Evolutionary conservation across 768 basidiomycete species (phyloP), one percentile per base, ranked within the genome.

Genomic region (Collybia mongolica): DNA sequence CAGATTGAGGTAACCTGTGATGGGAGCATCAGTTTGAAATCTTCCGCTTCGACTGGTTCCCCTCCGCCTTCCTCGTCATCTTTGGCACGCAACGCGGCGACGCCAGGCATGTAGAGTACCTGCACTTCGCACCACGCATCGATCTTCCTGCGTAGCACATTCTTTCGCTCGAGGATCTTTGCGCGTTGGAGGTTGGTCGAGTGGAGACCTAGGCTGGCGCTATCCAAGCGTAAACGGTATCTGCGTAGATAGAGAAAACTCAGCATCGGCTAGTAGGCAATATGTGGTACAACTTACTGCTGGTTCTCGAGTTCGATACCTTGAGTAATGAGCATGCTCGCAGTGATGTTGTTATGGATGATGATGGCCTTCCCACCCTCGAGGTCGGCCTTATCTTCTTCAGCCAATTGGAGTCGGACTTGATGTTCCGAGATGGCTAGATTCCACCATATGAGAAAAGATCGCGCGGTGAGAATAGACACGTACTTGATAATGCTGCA

Each of bases 271-370:
- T n/a, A n/a, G n/a, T n/a, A n/a, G n/a, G n/a, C n/a, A n/a, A n/a
- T n/a, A n/a, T n/a, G n/a, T n/a, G n/a, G n/a, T n/a, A n/a, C 12
- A 26, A 63, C 66, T 24, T 44, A 71, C 69, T 72, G 48, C 1
- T 32, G 43, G 14, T 44, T 41, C n/a, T 54, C 49, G 3, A 54
- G 8, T 42, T 54, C 48, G 0, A 54, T 17, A 0, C 48, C 70
- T 19, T 55, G 56, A 0, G 50, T 50, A 29, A 72, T 59, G 11
- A 73, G 53, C 12, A 56, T 43, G 24, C 60, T 61, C 7, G 51
- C 44, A 0, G 51, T 35, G 20, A 56, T 37, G 17, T 56, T 35
- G 2, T 49, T 32, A n/a, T 56, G 51, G 24, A 56, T 40, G 6
- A 49, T 19, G 1, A 20, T 12, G 1, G 39, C 42, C 1, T 32